These are phyloP conservation scores for Coccomyxa sp. DNA, from an alignment of 139 green algal genomes.

Conservation along the genomic window DNA sequence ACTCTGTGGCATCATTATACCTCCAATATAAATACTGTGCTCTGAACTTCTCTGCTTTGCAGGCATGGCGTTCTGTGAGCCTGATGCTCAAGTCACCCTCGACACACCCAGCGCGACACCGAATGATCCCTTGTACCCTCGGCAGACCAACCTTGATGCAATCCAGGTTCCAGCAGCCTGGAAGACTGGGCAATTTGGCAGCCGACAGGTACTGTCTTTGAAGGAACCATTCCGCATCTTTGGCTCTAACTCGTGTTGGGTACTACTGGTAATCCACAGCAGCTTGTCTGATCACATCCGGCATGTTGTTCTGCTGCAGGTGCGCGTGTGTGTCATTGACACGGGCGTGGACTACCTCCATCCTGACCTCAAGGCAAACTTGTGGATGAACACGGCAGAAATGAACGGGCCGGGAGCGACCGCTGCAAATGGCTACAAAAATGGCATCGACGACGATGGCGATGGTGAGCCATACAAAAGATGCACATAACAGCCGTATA, in stretches of 20 bases:
- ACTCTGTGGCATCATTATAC: too few species aligned
- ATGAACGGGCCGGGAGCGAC: slow-evolving; percentile 25
- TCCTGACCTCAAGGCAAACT: slow-evolving; percentile 47
- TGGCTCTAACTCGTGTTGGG: too few species aligned
- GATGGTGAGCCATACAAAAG: slow-evolving; percentile 39
- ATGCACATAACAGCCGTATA: too few species aligned
- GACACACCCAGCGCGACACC: neutral
- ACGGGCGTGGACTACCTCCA: slow-evolving; percentile 61
- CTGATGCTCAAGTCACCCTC: neutral
- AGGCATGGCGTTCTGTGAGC: slow-evolving; percentile 14
- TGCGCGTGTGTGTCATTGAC: slow-evolving; percentile 71
- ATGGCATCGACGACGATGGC: slow-evolving; percentile 61
- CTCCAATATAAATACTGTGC: too few species aligned
- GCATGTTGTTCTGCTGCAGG: neutral
- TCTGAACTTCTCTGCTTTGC: neutral
- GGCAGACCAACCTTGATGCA: slow-evolving; percentile 10
- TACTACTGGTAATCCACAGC: neutral
- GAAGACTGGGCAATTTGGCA: slow-evolving; percentile 5
- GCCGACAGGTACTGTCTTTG: neutral
- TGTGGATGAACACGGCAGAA: slow-evolving; percentile 61
- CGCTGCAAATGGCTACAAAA: slow-evolving; percentile 19
- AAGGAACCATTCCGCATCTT: too few species aligned
- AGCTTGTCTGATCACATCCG: neutral
- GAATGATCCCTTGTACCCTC: slow-evolving; percentile 5
- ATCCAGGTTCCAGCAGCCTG: slow-evolving; percentile 10